Base-by-base conservation (phyloP, 2,329 filamentous ascomycete genomes). In the Diaporthe destruens region DNA sequence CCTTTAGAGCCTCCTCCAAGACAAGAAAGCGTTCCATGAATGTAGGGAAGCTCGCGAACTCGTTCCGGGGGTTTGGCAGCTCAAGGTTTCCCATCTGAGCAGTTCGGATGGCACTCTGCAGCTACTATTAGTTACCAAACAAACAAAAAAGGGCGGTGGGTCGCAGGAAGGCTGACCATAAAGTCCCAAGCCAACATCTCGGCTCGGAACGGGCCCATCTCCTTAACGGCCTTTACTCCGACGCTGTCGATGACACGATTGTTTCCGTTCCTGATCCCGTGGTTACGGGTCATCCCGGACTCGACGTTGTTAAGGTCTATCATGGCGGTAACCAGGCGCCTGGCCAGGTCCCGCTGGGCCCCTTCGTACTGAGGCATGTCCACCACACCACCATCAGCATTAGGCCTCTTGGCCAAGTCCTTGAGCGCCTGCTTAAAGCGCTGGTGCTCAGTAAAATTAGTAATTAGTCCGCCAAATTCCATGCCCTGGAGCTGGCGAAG, bases 191-290 rank as follows among this genome's bases (percentile, higher is more conserved):
- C 54, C 32, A 56, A 29, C 54, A 56, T 56, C 8, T 56, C 54
- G 18, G n/a, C 11, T 2, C n/a, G 8, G 4, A 56, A 34, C 1
- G 20, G 29, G 20, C 20, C 20, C 54, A 36, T 56, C 7, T 11
- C 54, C 54, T 36, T 56, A 29, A 36, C 54, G 11, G 18, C 36
- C 20, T 14, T n/a, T 2, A 56, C 54, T 56, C 29, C 54, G 1
- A 56, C 2, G 32, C n/a, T 56, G 54, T 56, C 54, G 6, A 34
- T 9, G 9, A n/a, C 9, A 11, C 20, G 20, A 6, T 18, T 8
- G 9, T 12, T 0, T 7, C n/a, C 47, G 7, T 11, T 5, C 7
- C 7, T 12, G 7, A 3, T 4, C 20, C 1, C 1, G 0, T 34
- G 18, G 14, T 32, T 34, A 2, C 16, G 18, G 34, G 29, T 36